Evolutionary conservation across 371 early-diverging fungal species (phyloP), one percentile per base, ranked within the genome.

Genomic region (Zychaea mexicana): DNA sequence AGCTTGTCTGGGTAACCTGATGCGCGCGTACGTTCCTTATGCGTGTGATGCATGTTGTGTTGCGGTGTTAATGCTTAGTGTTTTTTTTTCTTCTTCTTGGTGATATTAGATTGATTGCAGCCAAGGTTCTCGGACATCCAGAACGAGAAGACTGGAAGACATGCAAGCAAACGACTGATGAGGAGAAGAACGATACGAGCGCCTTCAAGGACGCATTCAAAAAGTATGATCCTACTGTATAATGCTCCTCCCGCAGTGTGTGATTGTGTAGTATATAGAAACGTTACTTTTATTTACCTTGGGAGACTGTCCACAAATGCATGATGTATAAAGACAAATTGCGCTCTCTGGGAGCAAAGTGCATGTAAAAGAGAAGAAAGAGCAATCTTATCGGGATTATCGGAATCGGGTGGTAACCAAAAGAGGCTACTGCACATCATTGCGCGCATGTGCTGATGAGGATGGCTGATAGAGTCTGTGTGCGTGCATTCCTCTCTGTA

Each of bases 131-230:
- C 26, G 89, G 83, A 0, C 68, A 55, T 2, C 87, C 89, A 17
- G 86, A 90, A 17, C 77, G 91, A 42, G 85, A 78, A 32, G 83
- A 90, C 60, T 95, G 95, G 95, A 90, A 88, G 68, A 72, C 73
- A 7, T 92, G 92, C 64, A 64, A 74, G 22, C 69, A 86, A 57
- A 55, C 73, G 15, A 73, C 79, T 26, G 85, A 88, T 31, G 86
- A 90, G 59, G 94, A 94, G 69, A 74, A 74, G 28, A 60, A 67
- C 39, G 84, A 77, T 57, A 73, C 79, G 2, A 61, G 67, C 5
- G 73, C 63, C 7, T 90, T 90, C 62, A 85, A 84, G 49, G 67
- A 66, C 28, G 85, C 82, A 5, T 88, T 88, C 56, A 76, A 79
- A 64, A 58, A 70, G 4, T 87, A 70, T 72, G 88, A 88, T 60